phyloP scores from a whole-genome alignment of 306 rosid genomes.

The Begonia loranthoides region DNA sequence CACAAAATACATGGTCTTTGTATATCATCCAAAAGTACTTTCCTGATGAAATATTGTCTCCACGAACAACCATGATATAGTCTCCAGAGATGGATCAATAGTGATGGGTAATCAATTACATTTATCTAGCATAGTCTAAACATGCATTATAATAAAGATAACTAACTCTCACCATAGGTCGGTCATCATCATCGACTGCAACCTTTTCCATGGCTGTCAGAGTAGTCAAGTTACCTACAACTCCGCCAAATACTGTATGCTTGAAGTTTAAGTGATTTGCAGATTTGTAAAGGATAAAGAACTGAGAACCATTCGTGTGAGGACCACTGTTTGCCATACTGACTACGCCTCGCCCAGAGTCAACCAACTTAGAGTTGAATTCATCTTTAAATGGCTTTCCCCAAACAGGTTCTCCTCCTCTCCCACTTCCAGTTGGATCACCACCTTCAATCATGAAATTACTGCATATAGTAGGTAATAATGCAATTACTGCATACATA shows the following conservation, averaged over 20 bases:
- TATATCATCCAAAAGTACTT: no score
- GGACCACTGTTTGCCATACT: conserved; percentile 99
- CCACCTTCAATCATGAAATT: conserved; percentile 99
- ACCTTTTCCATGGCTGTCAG: conserved; percentile 87
- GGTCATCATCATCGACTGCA: conserved; percentile 78
- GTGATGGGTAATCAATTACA: no score
- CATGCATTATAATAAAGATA: no score
- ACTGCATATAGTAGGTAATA: conserved; percentile 28
- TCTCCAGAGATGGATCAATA: no score
- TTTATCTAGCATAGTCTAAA: no score
- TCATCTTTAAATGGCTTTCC: conserved; percentile 91
- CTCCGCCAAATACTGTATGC: conserved; percentile 86
- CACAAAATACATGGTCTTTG: no score
- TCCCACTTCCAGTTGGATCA: conserved; percentile 94
- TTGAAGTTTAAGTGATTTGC: conserved; percentile 89
- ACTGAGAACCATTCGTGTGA: conserved; percentile 96
- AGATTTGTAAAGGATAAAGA: conserved; percentile 85
- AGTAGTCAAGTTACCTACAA: conserved; percentile 87
- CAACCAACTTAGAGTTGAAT: conserved; percentile 78
- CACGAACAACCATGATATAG: no score
- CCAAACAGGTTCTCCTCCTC: conserved; percentile 96
- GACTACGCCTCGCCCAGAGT: conserved; percentile 90
- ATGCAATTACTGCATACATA: conserved; percentile 5
- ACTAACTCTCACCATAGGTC: conserved; percentile 74
- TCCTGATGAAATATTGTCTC: no score